phyloP scores from a whole-genome alignment of 2,329 filamentous ascomycete genomes.

The Neofusicoccum laricinum region DNA sequence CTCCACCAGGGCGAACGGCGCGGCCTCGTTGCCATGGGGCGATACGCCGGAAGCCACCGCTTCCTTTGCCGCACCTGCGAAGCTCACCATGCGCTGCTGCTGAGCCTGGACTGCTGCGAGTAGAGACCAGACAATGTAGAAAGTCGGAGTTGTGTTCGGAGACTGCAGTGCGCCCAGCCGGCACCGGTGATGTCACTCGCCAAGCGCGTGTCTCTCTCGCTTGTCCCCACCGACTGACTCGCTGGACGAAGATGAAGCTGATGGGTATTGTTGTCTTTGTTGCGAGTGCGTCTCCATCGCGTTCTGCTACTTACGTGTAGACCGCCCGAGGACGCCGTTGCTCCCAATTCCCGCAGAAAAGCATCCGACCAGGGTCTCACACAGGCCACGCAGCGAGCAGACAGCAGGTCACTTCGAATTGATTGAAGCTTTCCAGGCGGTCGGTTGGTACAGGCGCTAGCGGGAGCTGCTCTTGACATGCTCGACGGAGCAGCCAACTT shows the following conservation, averaged over 20 bases:
- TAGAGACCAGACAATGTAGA: background rate
- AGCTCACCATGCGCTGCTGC: constrained; percentile 33
- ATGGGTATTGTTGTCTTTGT: too few species aligned
- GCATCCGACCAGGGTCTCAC: background rate
- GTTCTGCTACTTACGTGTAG: too few species aligned
- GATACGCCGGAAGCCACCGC: constrained; percentile 11
- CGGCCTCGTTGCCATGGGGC: constrained; percentile 27
- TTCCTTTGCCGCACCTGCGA: constrained; percentile 16
- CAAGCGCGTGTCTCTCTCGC: background rate
- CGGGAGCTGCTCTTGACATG: too few species aligned
- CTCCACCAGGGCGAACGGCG: constrained; percentile 30
- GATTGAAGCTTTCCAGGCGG: too few species aligned
- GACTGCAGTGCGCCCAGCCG: background rate
- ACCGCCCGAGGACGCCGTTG: background rate
- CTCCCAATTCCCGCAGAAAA: background rate
- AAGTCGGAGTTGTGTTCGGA: constrained; percentile 6
- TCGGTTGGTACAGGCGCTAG: too few species aligned
- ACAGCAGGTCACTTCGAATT: background rate
- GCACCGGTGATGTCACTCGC: constrained; percentile 9
- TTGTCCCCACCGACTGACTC: background rate
- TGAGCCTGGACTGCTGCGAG: background rate
- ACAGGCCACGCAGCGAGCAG: background rate
- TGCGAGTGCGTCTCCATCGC: too few species aligned
- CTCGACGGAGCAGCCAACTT: too few species aligned
- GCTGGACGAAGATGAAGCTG: too few species aligned